phyloP scores from a whole-genome alignment of 495 filamentous ascomycete genomes.

The Lepraria neglecta region DNA sequence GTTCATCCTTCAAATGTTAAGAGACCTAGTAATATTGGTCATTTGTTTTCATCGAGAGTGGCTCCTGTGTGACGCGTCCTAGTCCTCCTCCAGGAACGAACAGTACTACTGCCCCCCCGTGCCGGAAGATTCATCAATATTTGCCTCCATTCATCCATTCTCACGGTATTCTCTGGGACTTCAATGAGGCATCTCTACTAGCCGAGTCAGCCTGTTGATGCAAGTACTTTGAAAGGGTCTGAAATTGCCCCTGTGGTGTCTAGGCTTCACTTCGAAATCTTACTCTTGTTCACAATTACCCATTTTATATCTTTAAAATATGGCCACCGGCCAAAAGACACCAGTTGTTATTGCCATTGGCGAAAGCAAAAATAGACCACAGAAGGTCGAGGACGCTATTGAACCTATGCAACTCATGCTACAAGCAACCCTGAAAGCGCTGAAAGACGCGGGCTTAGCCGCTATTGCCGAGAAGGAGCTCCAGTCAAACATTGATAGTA shows the following conservation, averaged over 20 bases:
- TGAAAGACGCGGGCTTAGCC: constrained; percentile 38
- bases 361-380: constrained; percentile 47
- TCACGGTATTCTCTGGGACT: no score
- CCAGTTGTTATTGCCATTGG: constrained; percentile 50
- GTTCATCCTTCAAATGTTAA: no score
- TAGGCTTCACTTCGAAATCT: not conserved
- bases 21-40: no score
- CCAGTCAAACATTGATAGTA: constrained; percentile 44
- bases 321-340: constrained; percentile 11
- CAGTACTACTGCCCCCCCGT: no score
- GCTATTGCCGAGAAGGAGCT: constrained; percentile 27
- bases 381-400: constrained; percentile 43
- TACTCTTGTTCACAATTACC: not conserved
- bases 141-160: no score
- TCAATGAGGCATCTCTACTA: no score
- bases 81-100: no score
- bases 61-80: no score
- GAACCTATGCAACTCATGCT: constrained; percentile 49
- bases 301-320: not conserved
- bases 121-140: no score
- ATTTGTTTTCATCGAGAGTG: no score
- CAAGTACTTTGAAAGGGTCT: no score
- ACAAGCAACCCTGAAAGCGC: constrained; percentile 40
- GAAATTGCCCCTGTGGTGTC: not conserved
- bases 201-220: no score